Conservation (phyloP, 495 filamentous ascomycete genomes). For the Clohesyomyces aquaticus region DNA sequence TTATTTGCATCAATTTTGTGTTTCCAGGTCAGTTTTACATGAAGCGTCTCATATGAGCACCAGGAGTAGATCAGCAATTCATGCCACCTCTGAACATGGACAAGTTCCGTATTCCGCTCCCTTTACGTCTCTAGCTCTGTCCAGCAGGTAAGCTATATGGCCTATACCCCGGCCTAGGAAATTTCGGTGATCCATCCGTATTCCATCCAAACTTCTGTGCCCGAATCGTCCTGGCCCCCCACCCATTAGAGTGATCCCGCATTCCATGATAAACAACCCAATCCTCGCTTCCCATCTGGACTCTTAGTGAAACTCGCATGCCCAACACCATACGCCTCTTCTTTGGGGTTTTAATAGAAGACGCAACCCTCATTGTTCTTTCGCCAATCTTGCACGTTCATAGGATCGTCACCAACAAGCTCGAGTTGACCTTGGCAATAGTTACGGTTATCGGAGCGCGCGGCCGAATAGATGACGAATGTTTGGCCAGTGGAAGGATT, state of each 20-base stretch:
- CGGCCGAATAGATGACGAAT: constrained; percentile 55
- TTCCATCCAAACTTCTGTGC: constrained; percentile 50
- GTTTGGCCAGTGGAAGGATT: constrained; percentile 53
- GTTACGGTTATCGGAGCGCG: constrained; percentile 53
- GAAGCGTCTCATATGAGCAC: too few species aligned
- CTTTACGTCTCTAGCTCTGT: constrained; percentile 27
- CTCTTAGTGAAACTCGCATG: constrained; percentile 55
- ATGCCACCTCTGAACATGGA: too few species aligned
- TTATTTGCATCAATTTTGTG: too few species aligned
- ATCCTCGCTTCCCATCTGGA: constrained; percentile 52
- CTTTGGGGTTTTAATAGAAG: constrained; percentile 55
- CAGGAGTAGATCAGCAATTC: too few species aligned
- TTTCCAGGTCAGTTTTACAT: too few species aligned
- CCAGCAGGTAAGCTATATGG: constrained; percentile 47
- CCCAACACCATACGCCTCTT: constrained; percentile 53
- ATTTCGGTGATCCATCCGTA: constrained; percentile 47
- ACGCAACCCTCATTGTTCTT: constrained; percentile 53
- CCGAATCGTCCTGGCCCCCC: constrained; percentile 48
- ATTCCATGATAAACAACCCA: constrained; percentile 58
- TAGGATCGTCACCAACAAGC: constrained; percentile 55
- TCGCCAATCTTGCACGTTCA: constrained; percentile 54
- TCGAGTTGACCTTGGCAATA: constrained; percentile 52
- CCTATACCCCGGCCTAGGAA: constrained; percentile 49
- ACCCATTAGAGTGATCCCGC: constrained; percentile 46
- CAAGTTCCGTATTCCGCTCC: too few species aligned